Base-by-base conservation (phyloP, 2,329 filamentous ascomycete genomes). In the Ascomycota sp. region DNA sequence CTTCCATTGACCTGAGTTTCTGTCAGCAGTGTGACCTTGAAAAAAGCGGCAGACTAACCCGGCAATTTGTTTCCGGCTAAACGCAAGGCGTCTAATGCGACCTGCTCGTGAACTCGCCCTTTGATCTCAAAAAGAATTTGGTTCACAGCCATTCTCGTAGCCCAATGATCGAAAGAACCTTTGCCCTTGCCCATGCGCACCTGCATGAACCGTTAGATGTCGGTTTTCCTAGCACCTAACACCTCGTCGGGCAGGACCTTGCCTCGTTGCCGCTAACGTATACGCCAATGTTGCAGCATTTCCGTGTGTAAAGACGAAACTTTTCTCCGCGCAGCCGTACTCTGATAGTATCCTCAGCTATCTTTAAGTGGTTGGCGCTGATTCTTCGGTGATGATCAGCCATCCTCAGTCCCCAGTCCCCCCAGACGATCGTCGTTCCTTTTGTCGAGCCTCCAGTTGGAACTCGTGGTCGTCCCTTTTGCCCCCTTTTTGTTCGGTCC, bases 111-210 rank as follows among this genome's bases (percentile, higher is more conserved):
- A 41, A 95, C 51, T 45, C 83, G 71, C 31, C 89, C 89, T 55
- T 82, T 83, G 43, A 98, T 59, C 57, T 98, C 89, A 44, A 98
- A 91, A 13, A 93, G 62, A 33, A 98, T 72, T 53, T 89, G 80
- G 57, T 79, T 92, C 34, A 95, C 81, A 7, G 82, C 73, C 43
- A 95, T 74, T 55, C 86, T 73, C 16, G 78, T 72, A 5, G 86
- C 83, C 89, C 89, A 98, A 51, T 92, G 81, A 53, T 98, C 89
- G 51, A 98, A 95, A 40, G 76, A 79, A 45, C 89, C 89, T 55
- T 98, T 98, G 58, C 89, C 89, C 59, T 95, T 98, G 54, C 89
- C 89, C 91, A 98, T 98, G 68, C 89, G 77, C 54, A 82, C 77
- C 72, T 76, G 42, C 6, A 9, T 7, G 7, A 11, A 10, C 7